Percentiles rank a stretch among this genome's conserved stretches.
Evolutionary conservation across 768 basidiomycete genomes (phyloP).

Genomic region (Boletus reticulatus): DNA sequence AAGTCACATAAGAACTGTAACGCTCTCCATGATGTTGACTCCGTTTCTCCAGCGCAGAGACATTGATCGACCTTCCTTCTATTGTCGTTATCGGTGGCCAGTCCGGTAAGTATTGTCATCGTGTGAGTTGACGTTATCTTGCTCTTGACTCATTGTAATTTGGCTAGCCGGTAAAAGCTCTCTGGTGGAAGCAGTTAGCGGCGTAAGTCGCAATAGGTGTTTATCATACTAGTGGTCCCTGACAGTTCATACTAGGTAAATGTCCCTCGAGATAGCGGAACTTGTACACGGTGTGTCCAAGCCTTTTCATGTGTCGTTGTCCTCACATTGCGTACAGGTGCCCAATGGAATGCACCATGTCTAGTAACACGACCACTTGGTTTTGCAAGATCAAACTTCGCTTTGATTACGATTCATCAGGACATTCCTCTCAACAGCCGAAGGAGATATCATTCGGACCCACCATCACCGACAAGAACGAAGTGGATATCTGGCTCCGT

Average conservation of each 20-base stretch:
- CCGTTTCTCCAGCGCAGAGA: slow-evolving; percentile 32
- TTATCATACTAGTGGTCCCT: not conserved
- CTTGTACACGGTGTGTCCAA: slow-evolving; percentile 49
- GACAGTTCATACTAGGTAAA: slow-evolving; percentile 40
- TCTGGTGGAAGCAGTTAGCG: slow-evolving; percentile 54
- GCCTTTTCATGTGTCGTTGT: not conserved
- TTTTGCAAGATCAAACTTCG: slow-evolving; percentile 45
- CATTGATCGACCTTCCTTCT: slow-evolving; percentile 45
- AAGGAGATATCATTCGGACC: slow-evolving; percentile 29
- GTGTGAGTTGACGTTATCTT: not conserved
- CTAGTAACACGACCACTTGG: slow-evolving; percentile 37
- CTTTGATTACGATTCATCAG: slow-evolving; percentile 30
- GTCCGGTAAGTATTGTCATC: slow-evolving; percentile 39
- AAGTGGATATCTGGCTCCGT: slow-evolving; percentile 43
- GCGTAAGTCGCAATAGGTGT: slow-evolving; percentile 34
- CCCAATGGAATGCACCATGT: slow-evolving; percentile 53
- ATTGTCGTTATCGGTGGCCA: slow-evolving; percentile 57
- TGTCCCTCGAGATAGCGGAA: slow-evolving; percentile 61
- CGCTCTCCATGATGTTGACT: not conserved
- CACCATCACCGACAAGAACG: slow-evolving; percentile 26
- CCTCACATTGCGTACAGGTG: slow-evolving; percentile 35
- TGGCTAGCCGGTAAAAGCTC: slow-evolving; percentile 56
- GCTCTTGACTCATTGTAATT: not conserved
- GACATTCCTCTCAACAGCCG: slow-evolving; percentile 12
- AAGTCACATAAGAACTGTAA: not conserved